A percentile compares a stretch with the other conserved stretches of the same genome.
phyloP scores from a whole-genome alignment of 2,329 filamentous ascomycete genomes.

The Thielaviopsis populi region DNA sequence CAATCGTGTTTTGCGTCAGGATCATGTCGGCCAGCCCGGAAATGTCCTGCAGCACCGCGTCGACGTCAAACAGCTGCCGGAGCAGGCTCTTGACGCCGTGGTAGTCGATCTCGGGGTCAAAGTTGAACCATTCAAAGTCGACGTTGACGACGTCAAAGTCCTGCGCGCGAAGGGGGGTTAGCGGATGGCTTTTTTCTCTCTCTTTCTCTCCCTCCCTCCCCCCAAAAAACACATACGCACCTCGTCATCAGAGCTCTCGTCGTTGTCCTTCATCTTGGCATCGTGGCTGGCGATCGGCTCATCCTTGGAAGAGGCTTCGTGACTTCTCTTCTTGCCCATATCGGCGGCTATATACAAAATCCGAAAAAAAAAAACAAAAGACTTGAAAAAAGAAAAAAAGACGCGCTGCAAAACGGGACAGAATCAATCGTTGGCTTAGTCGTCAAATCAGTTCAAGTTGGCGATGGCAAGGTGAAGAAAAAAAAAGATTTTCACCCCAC shows the following conservation, averaged over 20 bases:
- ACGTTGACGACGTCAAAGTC: slow-evolving; percentile 87
- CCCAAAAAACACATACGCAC: slow-evolving; percentile 26
- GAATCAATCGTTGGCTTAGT: no score
- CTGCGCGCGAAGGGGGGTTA: no score
- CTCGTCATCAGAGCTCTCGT: slow-evolving; percentile 39
- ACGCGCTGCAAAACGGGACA: neutral
- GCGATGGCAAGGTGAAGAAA: slow-evolving; percentile 1
- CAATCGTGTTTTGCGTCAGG: slow-evolving; percentile 70
- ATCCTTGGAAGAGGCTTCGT: slow-evolving; percentile 32
- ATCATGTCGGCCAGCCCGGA: slow-evolving; percentile 77
- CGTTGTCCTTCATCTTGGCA: slow-evolving; percentile 31
- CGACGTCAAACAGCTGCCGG: slow-evolving; percentile 82
- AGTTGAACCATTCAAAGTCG: slow-evolving; percentile 98
- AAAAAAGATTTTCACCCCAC: neutral
- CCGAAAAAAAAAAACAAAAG: neutral
- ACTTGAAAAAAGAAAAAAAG: no score
- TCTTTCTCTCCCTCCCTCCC: no score
- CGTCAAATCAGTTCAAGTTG: no score
- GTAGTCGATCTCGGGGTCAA: slow-evolving; percentile 76
- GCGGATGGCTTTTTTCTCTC: no score
- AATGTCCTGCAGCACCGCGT: slow-evolving; percentile 72
- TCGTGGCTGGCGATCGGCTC: slow-evolving; percentile 31
- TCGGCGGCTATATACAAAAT: slow-evolving; percentile 10
- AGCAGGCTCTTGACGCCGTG: slow-evolving; percentile 83
- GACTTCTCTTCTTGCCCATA: slow-evolving; percentile 38